Percentiles rank a stretch among this genome's conserved stretches.
Conservation (phyloP, 306 rosid species). For the Vigna trinervia region DNA sequence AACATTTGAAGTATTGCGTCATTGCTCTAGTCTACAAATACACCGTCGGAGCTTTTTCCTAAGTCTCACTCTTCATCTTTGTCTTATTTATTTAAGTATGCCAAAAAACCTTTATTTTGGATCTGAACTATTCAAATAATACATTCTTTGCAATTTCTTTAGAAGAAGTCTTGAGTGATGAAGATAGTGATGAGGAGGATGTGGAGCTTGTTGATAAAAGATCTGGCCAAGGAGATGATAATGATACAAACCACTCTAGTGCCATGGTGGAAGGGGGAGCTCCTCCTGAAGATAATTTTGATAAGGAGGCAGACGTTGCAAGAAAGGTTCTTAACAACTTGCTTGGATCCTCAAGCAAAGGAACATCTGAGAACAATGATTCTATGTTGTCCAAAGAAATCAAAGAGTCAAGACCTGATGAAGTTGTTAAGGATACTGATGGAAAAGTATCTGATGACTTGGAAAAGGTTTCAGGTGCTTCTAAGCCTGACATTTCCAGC, state of each 20-base stretch:
- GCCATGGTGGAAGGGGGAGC: constrained; percentile 48
- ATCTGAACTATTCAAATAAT: constrained; percentile 33
- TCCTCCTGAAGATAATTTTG: constrained; percentile 71
- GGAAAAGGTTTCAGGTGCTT: constrained; percentile 51
- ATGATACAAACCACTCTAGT: constrained; percentile 49
- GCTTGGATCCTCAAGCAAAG: constrained; percentile 62
- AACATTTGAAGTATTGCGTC: constrained; percentile 17
- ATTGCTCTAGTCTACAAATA: constrained; percentile 21
- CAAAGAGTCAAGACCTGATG: constrained; percentile 47
- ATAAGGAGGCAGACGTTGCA: constrained; percentile 81
- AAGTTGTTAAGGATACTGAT: constrained; percentile 47
- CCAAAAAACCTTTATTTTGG: neutral
- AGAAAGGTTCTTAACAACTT: constrained; percentile 78
- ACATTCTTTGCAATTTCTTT: constrained; percentile 38
- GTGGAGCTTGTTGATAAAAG: constrained; percentile 36
- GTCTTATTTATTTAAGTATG: constrained; percentile 13
- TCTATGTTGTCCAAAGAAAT: constrained; percentile 46
- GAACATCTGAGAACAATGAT: constrained; percentile 50
- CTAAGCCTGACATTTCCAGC: constrained; percentile 54
- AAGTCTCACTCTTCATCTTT: constrained; percentile 16
- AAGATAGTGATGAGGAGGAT: constrained; percentile 60
- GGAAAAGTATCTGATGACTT: constrained; percentile 53
- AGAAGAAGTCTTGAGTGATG: constrained; percentile 61
- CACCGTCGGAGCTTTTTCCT: neutral
- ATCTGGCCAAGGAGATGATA: constrained; percentile 53